phyloP scores from a whole-genome alignment of 164 flowering plant genomes.

The Annona squamosa region DNA sequence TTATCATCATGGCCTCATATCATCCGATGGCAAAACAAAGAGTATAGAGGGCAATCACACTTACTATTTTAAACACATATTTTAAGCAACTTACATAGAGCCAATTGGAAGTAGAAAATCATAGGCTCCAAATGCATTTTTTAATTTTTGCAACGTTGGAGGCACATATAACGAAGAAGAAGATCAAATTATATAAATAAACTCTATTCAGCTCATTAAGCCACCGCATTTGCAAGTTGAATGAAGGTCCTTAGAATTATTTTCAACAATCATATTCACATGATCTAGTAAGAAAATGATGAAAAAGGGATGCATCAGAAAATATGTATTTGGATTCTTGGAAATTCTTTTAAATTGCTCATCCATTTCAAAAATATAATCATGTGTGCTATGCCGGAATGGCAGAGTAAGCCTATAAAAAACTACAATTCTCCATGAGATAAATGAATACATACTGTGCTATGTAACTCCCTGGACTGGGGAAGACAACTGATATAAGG shows the following conservation, averaged over 20 bases:
- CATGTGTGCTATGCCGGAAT: no score
- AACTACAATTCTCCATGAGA: neutral
- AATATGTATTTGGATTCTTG: neutral
- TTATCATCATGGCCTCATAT: no score
- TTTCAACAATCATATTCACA: neutral
- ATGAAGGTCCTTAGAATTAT: neutral
- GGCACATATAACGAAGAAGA: neutral
- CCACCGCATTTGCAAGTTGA: neutral
- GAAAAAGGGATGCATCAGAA: no score
- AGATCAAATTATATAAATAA: neutral
- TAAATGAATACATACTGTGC: conserved; percentile 32
- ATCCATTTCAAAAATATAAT: neutral
- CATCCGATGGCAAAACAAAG: no score
- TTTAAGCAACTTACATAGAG: no score
- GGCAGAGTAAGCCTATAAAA: neutral
- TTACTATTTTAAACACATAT: no score
- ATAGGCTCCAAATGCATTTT: neutral
- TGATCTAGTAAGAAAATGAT: no score
- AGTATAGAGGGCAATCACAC: no score
- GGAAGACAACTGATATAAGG: conserved; percentile 73
- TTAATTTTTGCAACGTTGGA: no score
- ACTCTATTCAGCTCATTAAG: neutral
- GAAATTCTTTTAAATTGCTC: neutral
- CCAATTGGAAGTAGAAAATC: neutral
- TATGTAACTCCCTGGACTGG: conserved; percentile 47